A percentile compares a stretch with the other conserved stretches of the same genome.
These are phyloP conservation scores for Metschnikowia colocasiae DNA, from an alignment of 805 yeast species.

Conservation along the genomic window DNA sequence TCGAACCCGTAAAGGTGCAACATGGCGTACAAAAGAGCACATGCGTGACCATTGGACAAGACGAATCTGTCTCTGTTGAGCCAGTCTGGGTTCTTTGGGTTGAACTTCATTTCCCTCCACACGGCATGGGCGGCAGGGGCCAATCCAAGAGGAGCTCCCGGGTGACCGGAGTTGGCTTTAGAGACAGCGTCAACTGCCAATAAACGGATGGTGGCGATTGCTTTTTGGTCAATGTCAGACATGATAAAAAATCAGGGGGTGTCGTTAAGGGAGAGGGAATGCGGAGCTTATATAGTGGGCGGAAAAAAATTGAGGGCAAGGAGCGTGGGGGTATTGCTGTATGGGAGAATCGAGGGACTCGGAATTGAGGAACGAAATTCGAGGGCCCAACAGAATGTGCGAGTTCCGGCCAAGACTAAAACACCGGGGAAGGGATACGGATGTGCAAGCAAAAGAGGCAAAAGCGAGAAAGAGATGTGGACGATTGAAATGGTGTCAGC, in stretches of 20 bases:
- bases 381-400: slow-evolving; percentile 3
- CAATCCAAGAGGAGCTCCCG: slow-evolving; percentile 98
- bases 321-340: slow-evolving; percentile 8
- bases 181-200: slow-evolving; percentile 85
- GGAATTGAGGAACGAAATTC: not conserved
- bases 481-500: too few relatives aligned
- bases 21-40: slow-evolving; percentile 81
- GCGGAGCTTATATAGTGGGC: slow-evolving; percentile 5
- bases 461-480: too few relatives aligned
- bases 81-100: slow-evolving; percentile 91
- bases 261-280: not conserved
- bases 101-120: slow-evolving; percentile 76
- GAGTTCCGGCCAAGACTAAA: not conserved
- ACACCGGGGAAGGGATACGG: not conserved
- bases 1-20: slow-evolving; percentile 84
- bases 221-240: slow-evolving; percentile 57
- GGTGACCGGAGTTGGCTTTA: slow-evolving; percentile 94
- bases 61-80: slow-evolving; percentile 94
- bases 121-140: slow-evolving; percentile 93
- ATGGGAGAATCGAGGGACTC: slow-evolving; percentile 4
- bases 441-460: too few relatives aligned
- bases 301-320: slow-evolving; percentile 5
- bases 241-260: slow-evolving; percentile 11
- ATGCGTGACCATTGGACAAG: slow-evolving; percentile 94
- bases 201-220: slow-evolving; percentile 84